These are phyloP conservation scores for Arthrobotrys sinensis DNA, from an alignment of 2,329 filamentous ascomycete species.

Conservation along the genomic window DNA sequence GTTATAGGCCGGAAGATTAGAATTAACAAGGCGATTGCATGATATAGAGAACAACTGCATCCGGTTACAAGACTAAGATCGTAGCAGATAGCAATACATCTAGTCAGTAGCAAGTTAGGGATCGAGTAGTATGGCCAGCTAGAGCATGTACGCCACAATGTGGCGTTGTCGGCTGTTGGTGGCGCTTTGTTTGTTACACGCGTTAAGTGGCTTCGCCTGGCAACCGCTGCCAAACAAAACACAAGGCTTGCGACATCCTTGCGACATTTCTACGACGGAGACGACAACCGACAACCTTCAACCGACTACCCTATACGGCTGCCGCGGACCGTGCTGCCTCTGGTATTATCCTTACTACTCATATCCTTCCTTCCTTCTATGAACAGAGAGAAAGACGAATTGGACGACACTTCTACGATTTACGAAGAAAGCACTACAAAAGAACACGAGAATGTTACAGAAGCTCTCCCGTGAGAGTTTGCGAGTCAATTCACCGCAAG, in stretches of 20 bases:
- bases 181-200: conserved; percentile 27
- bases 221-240: conserved; percentile 23
- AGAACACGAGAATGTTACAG: conserved; percentile 33
- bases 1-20: too few relatives aligned
- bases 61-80: too few relatives aligned
- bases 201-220: conserved; percentile 23
- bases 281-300: conserved; percentile 3
- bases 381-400: background rate
- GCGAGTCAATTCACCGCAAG: conserved; percentile 22
- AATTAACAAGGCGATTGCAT: too few relatives aligned
- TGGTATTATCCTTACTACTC: background rate
- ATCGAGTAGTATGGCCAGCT: too few relatives aligned
- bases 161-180: conserved; percentile 18
- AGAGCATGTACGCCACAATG: background rate
- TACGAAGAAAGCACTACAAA: too few relatives aligned
- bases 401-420: background rate
- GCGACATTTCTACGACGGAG: conserved; percentile 10
- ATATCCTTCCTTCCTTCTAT: background rate
- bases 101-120: background rate
- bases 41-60: too few relatives aligned
- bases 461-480: conserved; percentile 51
- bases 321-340: background rate
- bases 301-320: background rate
- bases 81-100: too few relatives aligned
- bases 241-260: conserved; percentile 20